Base-by-base conservation (phyloP, 2,329 filamentous ascomycete genomes). In the Aaosphaeria pasadenensis region DNA sequence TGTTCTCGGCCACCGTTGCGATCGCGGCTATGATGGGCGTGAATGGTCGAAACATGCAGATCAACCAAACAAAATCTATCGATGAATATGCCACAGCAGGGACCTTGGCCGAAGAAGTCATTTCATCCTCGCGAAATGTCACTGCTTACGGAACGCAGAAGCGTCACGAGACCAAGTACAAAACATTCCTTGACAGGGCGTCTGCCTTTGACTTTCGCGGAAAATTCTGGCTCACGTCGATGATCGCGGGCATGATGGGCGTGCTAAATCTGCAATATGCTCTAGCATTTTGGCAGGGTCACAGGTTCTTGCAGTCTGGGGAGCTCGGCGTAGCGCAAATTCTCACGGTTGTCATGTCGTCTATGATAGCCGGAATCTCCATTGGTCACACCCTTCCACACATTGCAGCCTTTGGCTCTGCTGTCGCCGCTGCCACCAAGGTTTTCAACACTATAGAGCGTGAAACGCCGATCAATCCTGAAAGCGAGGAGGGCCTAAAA, bases 371-470 rank as follows among this genome's bases (percentile, higher is more conserved):
- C 45, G 89, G 92, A 4, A 95, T 96, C 71, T 88, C 89, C 48
- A 76, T 99, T 32, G 91, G 91, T 41, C 95, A 65, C 45, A 66
- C 62, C 39, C 45, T 69, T 17, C 94, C 94, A 0, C 90, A 96
- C 60, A 72, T 86, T 3, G 89, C 95, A 67, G 89, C 92, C 31
- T 96, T 97, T 59, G 88, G 86, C 2, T 89, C 86, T 11, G 88
- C 85, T 36, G 74, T 95, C 5, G 89, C 89, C 31, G 92, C 94
- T 2, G 91, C 89, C 4, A 82, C 83, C 47, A 97, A 97, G 75
- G 96, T 99, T 53, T 96, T 87, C 75, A 88, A 85, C 65, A 96
- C 91, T 1, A 97, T 97, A 57, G 92, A 97, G 69, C 87, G 94
- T 45, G 62, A 75, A 3, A 96, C 94, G 0, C 91, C 92, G 0